phyloP scores from a whole-genome alignment of 1,139 yeast genomes.

The Keqinozyma sinolaborantium region DNA sequence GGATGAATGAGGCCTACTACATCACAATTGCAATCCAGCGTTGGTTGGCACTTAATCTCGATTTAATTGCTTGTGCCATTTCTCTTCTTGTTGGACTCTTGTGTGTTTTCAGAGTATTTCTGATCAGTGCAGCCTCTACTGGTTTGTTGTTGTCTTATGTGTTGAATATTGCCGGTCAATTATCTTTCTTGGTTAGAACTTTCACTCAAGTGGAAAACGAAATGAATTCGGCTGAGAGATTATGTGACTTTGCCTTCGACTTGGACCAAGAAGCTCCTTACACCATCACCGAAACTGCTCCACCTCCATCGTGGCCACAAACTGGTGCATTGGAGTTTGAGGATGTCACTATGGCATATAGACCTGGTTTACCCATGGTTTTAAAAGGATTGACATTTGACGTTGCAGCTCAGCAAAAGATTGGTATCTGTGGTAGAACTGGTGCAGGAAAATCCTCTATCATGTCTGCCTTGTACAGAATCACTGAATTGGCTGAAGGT shows the following conservation, averaged over 20 bases:
- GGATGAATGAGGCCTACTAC: slow-evolving; percentile 73
- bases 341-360: slow-evolving; percentile 62
- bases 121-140: slow-evolving; percentile 60
- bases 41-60: slow-evolving; percentile 74
- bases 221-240: slow-evolving; percentile 81
- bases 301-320: slow-evolving; percentile 48
- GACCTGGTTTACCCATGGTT: slow-evolving; percentile 75
- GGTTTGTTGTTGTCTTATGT: slow-evolving; percentile 70
- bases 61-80: slow-evolving; percentile 48
- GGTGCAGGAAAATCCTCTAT: slow-evolving; percentile 81
- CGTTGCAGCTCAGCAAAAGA: slow-evolving; percentile 56
- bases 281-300: slow-evolving; percentile 50
- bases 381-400: slow-evolving; percentile 51
- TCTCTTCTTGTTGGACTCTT: slow-evolving; percentile 55
- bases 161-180: slow-evolving; percentile 47
- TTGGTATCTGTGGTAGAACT: slow-evolving; percentile 79
- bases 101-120: slow-evolving; percentile 64
- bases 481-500: slow-evolving; percentile 55
- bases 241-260: slow-evolving; percentile 61
- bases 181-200: slow-evolving; percentile 51
- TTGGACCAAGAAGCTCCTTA: slow-evolving; percentile 41
- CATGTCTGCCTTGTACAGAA: slow-evolving; percentile 64
- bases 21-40: slow-evolving; percentile 70
- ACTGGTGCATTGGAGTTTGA: slow-evolving; percentile 53
- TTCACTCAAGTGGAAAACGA: slow-evolving; percentile 76